phyloP scores from a whole-genome alignment of 2,329 filamentous ascomycete species.

The Penicillium janthinellum region DNA sequence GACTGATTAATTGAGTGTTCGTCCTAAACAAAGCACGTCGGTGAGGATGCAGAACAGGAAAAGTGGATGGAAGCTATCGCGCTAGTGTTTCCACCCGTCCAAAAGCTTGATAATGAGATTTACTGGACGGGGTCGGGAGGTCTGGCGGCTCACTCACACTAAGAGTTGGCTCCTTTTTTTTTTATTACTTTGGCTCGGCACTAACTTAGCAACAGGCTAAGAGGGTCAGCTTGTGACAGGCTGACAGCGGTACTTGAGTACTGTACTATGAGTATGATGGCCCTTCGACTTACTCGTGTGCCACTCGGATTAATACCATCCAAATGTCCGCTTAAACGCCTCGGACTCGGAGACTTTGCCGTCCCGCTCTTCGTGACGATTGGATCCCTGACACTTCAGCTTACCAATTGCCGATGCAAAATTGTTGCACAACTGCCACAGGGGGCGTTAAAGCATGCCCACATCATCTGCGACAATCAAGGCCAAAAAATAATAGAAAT shows the following conservation, averaged over 20 bases:
- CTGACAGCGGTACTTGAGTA: no score
- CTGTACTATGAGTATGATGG: no score
- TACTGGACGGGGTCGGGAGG: neutral
- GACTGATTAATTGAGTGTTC: no score
- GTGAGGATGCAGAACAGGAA: conserved; percentile 8
- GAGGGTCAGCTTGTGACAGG: neutral
- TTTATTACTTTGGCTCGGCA: neutral
- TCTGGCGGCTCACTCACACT: neutral
- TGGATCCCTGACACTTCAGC: neutral
- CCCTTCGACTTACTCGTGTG: neutral
- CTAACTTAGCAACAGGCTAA: neutral
- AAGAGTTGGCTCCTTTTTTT: neutral
- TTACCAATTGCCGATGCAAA: neutral
- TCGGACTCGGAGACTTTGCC: neutral
- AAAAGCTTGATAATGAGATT: conserved; percentile 15
- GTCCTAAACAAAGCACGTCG: conserved; percentile 12
- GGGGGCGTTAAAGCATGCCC: neutral
- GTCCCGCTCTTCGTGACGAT: neutral
- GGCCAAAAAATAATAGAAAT: neutral
- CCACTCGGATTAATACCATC: neutral
- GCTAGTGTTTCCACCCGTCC: conserved; percentile 5
- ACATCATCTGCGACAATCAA: neutral
- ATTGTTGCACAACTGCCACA: neutral
- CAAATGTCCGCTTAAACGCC: neutral
- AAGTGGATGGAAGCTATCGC: conserved; percentile 8